Evolutionary conservation across 805 yeast species (phyloP).

Genomic region (Cephaloascus albidus): DNA sequence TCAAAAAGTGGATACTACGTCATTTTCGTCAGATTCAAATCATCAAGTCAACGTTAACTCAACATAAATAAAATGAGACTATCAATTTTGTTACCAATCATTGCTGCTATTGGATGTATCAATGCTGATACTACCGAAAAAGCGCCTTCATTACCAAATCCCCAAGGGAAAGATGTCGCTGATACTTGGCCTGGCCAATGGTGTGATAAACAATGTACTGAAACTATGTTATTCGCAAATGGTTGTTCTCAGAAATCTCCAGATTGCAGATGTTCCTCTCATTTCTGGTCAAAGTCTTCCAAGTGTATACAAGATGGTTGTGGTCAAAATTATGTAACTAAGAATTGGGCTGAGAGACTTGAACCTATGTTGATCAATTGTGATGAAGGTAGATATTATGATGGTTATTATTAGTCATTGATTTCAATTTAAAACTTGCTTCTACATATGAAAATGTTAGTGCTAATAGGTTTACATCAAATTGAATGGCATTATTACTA

Average conservation of each 20-base stretch:
- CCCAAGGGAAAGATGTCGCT: slow-evolving; percentile 1
- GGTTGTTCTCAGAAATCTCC: slow-evolving; percentile 4
- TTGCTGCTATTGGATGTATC: neutral
- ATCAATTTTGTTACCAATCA: neutral
- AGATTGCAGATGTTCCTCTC: slow-evolving; percentile 4
- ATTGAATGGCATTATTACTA: too few species aligned
- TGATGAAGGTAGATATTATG: slow-evolving; percentile 2
- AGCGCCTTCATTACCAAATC: neutral
- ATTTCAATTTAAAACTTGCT: too few species aligned
- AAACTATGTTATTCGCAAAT: slow-evolving; percentile 7
- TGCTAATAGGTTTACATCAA: too few species aligned
- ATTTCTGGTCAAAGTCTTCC: slow-evolving; percentile 3
- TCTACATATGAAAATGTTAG: too few species aligned
- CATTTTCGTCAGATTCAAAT: too few species aligned
- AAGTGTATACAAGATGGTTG: slow-evolving; percentile 4
- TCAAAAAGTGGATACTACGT: too few species aligned
- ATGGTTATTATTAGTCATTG: slow-evolving; percentile 1
- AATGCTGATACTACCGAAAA: neutral
- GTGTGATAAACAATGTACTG: slow-evolving; percentile 11
- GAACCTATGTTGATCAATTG: slow-evolving; percentile 3
- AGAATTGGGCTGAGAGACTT: slow-evolving; percentile 4
- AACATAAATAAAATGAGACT: neutral
- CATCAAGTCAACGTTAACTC: too few species aligned
- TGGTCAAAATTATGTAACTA: slow-evolving; percentile 4
- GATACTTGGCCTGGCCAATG: slow-evolving; percentile 9